phyloP scores from a whole-genome alignment of 2,329 filamentous ascomycete genomes.

The Trichophyton benhamiae region DNA sequence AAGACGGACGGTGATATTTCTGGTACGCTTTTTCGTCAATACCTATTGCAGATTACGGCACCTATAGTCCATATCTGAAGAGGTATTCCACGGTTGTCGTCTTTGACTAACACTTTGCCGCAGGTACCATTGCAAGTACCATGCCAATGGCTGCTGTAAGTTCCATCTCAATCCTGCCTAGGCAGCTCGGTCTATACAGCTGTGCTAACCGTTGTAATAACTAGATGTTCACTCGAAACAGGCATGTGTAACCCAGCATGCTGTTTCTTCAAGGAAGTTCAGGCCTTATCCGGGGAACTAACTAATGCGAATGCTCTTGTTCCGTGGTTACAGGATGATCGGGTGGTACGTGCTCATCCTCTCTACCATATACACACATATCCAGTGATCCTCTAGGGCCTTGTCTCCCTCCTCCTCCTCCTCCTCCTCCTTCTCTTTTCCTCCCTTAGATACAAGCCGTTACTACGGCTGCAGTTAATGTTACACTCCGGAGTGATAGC shows the following conservation, averaged over 20 bases:
- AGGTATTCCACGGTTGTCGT: constrained; percentile 6
- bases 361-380: not conserved
- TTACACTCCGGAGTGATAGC: not conserved
- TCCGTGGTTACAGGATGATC: constrained; percentile 41
- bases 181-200: not conserved
- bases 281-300: not conserved
- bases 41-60: not conserved
- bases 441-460: too few relatives aligned
- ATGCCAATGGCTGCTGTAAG: constrained; percentile 80
- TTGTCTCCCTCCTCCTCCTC: not conserved
- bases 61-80: not conserved
- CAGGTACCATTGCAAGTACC: constrained; percentile 57
- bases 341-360: constrained; percentile 41
- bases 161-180: constrained; percentile 15
- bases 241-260: constrained; percentile 39
- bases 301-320: not conserved
- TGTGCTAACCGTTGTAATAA: not conserved
- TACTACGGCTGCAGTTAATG: not conserved
- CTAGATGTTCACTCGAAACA: constrained; percentile 80
- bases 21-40: constrained; percentile 39
- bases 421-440: too few relatives aligned
- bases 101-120: not conserved
- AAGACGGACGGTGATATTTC: constrained; percentile 57
- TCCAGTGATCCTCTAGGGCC: too few relatives aligned
- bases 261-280: not conserved